These are phyloP conservation scores for Cornus suecica DNA, from an alignment of 148 eudicot species.

Conservation along the genomic window DNA sequence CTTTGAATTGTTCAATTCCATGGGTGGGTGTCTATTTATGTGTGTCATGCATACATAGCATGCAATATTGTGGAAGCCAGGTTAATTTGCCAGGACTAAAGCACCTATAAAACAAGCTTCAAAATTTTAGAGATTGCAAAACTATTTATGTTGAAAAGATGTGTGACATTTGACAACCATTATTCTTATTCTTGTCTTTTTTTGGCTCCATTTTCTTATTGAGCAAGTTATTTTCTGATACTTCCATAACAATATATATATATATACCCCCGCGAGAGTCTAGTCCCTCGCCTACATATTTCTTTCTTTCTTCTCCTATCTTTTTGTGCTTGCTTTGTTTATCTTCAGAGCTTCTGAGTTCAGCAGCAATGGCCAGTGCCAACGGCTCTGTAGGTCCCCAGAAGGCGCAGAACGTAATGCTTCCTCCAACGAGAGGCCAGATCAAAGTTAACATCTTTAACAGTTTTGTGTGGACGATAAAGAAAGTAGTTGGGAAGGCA, in stretches of 20 bases:
- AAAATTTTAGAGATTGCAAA: background rate
- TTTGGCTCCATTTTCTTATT: background rate
- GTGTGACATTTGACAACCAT: background rate
- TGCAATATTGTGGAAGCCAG: background rate
- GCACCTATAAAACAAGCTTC: background rate
- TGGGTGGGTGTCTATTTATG: background rate
- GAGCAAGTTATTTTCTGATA: background rate
- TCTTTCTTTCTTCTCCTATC: background rate
- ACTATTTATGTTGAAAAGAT: background rate
- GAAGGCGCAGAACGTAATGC: background rate
- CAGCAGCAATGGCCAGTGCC: conserved; percentile 6
- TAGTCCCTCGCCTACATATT: background rate
- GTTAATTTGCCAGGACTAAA: background rate
- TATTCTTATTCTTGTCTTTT: background rate
- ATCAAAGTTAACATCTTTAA: no score
- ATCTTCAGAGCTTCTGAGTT: conserved; percentile 10
- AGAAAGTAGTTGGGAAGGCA: background rate
- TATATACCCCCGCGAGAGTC: background rate
- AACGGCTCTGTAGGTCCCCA: conserved; percentile 1
- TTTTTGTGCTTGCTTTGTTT: background rate
- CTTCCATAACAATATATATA: background rate
- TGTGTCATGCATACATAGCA: background rate
- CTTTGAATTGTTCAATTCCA: background rate
- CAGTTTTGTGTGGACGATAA: background rate
- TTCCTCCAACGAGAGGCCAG: conserved; percentile 9